Evolutionary conservation across 2,329 filamentous ascomycete genomes (phyloP), one percentile per base, ranked within the genome.

Genomic region (Cytospora piceicola): DNA sequence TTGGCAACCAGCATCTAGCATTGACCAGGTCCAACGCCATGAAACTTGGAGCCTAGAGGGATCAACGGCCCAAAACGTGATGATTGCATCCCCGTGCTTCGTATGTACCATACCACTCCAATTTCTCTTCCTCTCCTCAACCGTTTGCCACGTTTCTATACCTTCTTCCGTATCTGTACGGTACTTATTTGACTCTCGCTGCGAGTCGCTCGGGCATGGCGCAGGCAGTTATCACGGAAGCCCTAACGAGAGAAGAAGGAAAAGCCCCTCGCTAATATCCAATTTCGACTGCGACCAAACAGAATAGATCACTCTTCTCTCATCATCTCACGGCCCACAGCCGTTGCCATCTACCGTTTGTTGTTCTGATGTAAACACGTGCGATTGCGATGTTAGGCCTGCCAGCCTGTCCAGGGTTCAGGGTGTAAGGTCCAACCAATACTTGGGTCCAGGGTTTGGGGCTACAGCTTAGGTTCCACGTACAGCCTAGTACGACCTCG

Each of bases 61-160:
- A 56, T 56, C 52, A 42, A 62, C 36, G 17, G 22, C 60, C 30
- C 27, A 49, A 56, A 22, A 4, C 27, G 52, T 55, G 51, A 30
- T 32, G 24, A 27, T 46, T 42, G 34, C 27, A 17, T 27, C 42
- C 32, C 51, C 32, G n/a, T 24, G n/a, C 46, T 11, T n/a, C n/a
- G 11, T 49, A 49, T 46, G 42, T 20, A n/a, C 42, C 42, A 49
- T 55, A 27, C 51, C 59, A 62, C 60, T 56, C 20, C 60, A 62
- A 62, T 56, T 36, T 62, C 60, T 56, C 60, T 49, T 55, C 49
- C 60, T 49, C 56, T 62, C 60, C 52, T 53, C 52, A 62, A 56
- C 60, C 60, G 36, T 56, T 49, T 29, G 14, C 24, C 46, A 22
- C 36, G 42, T 27, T 34, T 61, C 51, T 46, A 24, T 34, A 61